Evolutionary conservation across 2,329 filamentous ascomycete genomes (phyloP).

Genomic region (Endoconidiophora laricicola): DNA sequence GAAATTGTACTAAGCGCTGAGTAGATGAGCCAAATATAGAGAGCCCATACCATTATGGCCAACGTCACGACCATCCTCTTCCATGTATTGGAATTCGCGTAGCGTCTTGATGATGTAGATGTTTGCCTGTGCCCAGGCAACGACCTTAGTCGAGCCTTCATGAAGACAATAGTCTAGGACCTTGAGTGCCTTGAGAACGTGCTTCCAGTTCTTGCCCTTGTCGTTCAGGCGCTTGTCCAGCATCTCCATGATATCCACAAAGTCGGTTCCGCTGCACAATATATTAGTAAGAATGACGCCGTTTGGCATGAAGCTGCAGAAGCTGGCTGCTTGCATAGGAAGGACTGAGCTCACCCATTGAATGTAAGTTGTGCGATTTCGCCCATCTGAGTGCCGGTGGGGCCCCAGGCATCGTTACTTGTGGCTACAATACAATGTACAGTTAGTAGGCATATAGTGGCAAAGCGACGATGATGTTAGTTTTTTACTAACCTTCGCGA

Average conservation of each 20-base stretch:
- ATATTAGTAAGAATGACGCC: not conserved
- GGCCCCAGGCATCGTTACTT: constrained; percentile 97
- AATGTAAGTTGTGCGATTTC: constrained; percentile 97
- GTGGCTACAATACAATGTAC: constrained; percentile 47
- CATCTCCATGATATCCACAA: constrained; percentile 99
- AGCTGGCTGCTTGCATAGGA: not conserved
- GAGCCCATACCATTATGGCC: constrained; percentile 71
- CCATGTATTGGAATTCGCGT: constrained; percentile 89
- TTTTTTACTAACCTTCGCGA: constrained; percentile 59
- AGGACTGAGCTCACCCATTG: constrained; percentile 55
- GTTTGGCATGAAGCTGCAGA: not conserved
- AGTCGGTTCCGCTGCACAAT: constrained; percentile 63
- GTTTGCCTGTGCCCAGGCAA: constrained; percentile 96
- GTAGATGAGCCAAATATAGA: not conserved
- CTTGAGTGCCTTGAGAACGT: constrained; percentile 93
- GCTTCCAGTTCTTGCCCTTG: constrained; percentile 98
- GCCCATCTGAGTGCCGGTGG: constrained; percentile 94
- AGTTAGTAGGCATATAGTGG: not conserved
- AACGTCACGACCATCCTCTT: constrained; percentile 89
- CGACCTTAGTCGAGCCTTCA: constrained; percentile 88
- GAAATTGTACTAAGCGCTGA: not conserved
- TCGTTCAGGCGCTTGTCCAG: constrained; percentile 96
- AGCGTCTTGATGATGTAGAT: constrained; percentile 98
- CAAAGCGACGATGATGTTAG: not conserved
- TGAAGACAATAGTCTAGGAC: constrained; percentile 96